A percentile compares a stretch with the other conserved stretches of the same genome.
Evolutionary conservation across 352 stramenopile species (phyloP).

Genomic region (Globisporangium uncinulatum): DNA sequence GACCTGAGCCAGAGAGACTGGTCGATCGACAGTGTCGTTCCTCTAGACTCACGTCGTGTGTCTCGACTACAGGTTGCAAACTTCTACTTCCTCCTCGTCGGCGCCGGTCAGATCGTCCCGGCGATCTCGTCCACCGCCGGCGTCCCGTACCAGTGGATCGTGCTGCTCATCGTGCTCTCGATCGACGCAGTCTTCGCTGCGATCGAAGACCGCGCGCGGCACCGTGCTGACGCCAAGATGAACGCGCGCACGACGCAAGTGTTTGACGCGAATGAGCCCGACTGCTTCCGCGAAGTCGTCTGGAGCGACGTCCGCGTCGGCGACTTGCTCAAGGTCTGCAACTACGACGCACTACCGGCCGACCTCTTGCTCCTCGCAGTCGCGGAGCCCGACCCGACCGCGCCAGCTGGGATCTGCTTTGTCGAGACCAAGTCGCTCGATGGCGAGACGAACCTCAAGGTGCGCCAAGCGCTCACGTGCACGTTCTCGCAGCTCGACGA

Average conservation of each 20-base stretch:
- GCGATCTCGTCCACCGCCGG: conserved; percentile 82
- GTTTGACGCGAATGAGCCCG: conserved; percentile 41
- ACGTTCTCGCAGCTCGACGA: conserved; percentile 82
- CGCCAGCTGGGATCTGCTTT: conserved; percentile 76
- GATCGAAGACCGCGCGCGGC: conserved; percentile 78
- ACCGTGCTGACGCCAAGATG: conserved; percentile 77
- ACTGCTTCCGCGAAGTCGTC: conserved; percentile 43
- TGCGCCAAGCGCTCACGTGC: conserved; percentile 74
- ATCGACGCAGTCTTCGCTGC: conserved; percentile 81
- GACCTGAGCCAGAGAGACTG: no score
- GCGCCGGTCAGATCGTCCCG: conserved; percentile 78
- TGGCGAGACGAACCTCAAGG: conserved; percentile 85
- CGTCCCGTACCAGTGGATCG: conserved; percentile 85
- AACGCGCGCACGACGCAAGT: conserved; percentile 62
- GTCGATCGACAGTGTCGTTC: not conserved
- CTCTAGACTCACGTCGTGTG: not conserved
- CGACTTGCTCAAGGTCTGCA: conserved; percentile 82
- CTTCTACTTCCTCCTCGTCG: conserved; percentile 89
- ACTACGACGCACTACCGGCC: conserved; percentile 81
- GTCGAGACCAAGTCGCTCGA: conserved; percentile 86
- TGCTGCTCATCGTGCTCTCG: conserved; percentile 76
- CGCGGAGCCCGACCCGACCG: conserved; percentile 48
- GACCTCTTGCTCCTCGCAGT: conserved; percentile 79
- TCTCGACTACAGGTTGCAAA: conserved; percentile 43
- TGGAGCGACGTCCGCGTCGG: conserved; percentile 72